phyloP scores from a whole-genome alignment of 1,284 basidiomycete species.

The Papiliotrema laurentii region DNA sequence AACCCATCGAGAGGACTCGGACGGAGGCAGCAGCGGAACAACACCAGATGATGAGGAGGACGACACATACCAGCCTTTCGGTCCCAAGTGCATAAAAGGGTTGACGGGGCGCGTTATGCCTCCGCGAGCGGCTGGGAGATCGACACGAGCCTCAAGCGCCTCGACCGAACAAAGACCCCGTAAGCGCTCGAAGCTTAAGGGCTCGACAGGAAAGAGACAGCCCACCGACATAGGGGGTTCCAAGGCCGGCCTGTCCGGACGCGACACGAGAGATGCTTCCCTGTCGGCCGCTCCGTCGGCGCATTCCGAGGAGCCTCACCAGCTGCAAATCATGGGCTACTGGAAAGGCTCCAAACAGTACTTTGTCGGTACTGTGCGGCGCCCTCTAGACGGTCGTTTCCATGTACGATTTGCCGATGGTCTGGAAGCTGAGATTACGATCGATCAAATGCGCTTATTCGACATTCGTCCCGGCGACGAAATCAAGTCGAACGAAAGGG shows the following conservation, averaged over 20 bases:
- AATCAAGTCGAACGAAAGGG: not conserved
- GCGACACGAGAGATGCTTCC: not conserved
- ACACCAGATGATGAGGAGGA: not conserved
- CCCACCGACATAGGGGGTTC: not conserved
- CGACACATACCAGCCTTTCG: not conserved
- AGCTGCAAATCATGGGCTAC: constrained; percentile 1
- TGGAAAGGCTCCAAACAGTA: not conserved
- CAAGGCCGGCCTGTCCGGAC: not conserved
- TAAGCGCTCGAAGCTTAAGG: not conserved
- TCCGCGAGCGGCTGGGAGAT: not conserved
- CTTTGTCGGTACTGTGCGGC: not conserved
- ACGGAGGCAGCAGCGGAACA: not conserved
- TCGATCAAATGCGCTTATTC: constrained; percentile 5
- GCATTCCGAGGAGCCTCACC: not conserved
- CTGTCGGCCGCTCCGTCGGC: not conserved
- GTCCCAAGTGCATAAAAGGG: not conserved
- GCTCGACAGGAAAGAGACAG: not conserved
- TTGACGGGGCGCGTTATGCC: not conserved
- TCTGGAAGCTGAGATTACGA: not conserved
- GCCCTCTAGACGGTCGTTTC: not conserved
- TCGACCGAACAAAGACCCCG: not conserved
- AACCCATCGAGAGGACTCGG: not conserved
- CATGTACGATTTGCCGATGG: constrained; percentile 2
- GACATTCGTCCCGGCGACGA: constrained; percentile 2
- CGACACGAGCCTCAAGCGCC: not conserved